Percentiles rank a stretch among this genome's conserved stretches.
These are phyloP conservation scores for Scheffersomyces parashehatae DNA, from an alignment of 1,139 yeast genomes.

Conservation along the genomic window DNA sequence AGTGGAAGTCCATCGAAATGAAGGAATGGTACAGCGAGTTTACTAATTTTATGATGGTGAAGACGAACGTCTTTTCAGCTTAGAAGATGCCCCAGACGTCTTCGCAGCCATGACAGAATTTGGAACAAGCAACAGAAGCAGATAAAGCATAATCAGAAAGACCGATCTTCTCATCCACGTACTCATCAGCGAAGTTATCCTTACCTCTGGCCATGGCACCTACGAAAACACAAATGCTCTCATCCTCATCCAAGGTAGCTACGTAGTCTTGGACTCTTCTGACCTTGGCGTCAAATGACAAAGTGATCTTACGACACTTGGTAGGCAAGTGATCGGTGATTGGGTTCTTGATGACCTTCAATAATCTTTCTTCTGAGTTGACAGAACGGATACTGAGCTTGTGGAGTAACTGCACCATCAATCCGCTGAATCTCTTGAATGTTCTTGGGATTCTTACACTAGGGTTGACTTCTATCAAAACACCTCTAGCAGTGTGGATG, in stretches of 20 bases:
- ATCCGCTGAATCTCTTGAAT: constrained; percentile 93
- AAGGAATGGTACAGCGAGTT: constrained; percentile 4
- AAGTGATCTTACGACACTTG: constrained; percentile 89
- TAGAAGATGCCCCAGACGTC: constrained; percentile 87
- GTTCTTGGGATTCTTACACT: constrained; percentile 97
- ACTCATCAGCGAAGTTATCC: constrained; percentile 96
- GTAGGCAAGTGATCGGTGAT: constrained; percentile 96
- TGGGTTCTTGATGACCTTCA: constrained; percentile 94
- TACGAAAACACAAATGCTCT: constrained; percentile 94
- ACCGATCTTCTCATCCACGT: constrained; percentile 93
- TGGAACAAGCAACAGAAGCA: constrained; percentile 97
- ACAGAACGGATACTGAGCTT: constrained; percentile 91
- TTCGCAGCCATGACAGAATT: constrained; percentile 97
- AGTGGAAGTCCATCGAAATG: no score
- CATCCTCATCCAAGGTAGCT: constrained; percentile 75
- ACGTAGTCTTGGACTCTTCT: constrained; percentile 89
- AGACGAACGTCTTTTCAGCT: constrained; percentile 1
- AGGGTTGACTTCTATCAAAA: constrained; percentile 92
- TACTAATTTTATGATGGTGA: constrained; percentile 1
- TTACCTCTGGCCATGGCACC: constrained; percentile 99
- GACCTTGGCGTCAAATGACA: constrained; percentile 92
- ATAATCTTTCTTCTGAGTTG: constrained; percentile 88
- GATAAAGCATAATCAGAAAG: constrained; percentile 93
- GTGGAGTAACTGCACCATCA: constrained; percentile 95
- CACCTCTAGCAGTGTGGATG: constrained; percentile 94